A percentile compares a stretch with the other conserved stretches of the same genome.
Conservation (phyloP, 805 yeast genomes). For the Hanseniaspora meyeri region DNA sequence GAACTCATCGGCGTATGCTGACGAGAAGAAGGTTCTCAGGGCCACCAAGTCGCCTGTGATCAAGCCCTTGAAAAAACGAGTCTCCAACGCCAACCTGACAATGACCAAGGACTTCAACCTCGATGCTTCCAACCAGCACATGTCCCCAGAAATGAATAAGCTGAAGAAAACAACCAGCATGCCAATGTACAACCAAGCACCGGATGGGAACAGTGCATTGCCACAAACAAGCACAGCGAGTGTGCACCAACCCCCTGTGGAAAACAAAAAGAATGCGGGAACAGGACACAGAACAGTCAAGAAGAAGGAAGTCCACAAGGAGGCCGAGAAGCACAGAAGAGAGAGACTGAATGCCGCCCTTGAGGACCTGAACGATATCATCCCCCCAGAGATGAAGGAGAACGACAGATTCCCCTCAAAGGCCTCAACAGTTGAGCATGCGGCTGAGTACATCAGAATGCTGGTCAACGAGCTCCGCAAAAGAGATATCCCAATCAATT, state of each 20-base stretch:
- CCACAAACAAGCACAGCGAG: no score
- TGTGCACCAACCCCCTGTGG: neutral
- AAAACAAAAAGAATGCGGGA: neutral
- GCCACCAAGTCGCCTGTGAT: slow-evolving; percentile 14
- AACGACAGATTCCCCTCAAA: slow-evolving; percentile 62
- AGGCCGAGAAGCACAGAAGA: slow-evolving; percentile 93
- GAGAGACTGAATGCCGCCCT: slow-evolving; percentile 85
- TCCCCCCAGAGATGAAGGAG: slow-evolving; percentile 50
- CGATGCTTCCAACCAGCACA: neutral
- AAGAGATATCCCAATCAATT: neutral
- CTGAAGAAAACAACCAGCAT: neutral
- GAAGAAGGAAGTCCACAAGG: slow-evolving; percentile 48
- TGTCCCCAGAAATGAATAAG: neutral
- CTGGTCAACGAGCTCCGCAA: slow-evolving; percentile 22
- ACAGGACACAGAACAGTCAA: slow-evolving; percentile 8
- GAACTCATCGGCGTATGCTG: neutral
- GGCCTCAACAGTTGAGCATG: slow-evolving; percentile 90
- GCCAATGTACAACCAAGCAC: neutral
- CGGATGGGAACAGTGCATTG: neutral
- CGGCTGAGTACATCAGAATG: slow-evolving; percentile 52
- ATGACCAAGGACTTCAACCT: neutral
- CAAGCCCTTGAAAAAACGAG: slow-evolving; percentile 10
- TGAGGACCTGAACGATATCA: slow-evolving; percentile 52
- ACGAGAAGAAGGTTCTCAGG: slow-evolving; percentile 4
- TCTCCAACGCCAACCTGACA: neutral